Base-by-base conservation (phyloP, 345 rosid genomes). In the Boechera retrofracta region DNA sequence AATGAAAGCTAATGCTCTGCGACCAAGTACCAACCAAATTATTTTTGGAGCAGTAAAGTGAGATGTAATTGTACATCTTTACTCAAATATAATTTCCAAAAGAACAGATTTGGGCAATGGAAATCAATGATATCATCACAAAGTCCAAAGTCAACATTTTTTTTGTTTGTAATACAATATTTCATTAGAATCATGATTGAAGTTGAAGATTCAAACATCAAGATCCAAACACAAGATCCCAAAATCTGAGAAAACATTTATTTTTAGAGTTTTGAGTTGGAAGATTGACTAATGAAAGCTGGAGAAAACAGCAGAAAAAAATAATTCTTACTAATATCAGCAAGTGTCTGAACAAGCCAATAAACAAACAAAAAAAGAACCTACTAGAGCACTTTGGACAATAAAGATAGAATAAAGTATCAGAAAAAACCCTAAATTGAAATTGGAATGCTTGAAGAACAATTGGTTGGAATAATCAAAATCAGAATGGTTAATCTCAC, bases 221-320 rank as follows among this genome's bases (percentile, higher is more conserved):
- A 59, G 63, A 68, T 59, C 39, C 72, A 74, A 74, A 55, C 52
- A 58, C 67, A 56, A 71, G 74, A 74, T 66, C 56, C 69, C 28
- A 75, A 33, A 51, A 29, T 58, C 45, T 51, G 29, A 68, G 18
- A 39, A 49, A 48, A 8, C 1, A 35, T 33, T n/a, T 38, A 53
- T 57, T 7, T 47, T 3, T 44, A 67, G 26, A 18, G 18, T 42
- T 48, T 67, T 57, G 60, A 56, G 41, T 47, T 35, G 57, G 72
- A 51, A 44, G 16, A 33, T 33, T 55, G 65, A 65, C 57, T 26
- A 60, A 0, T 71, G n/a, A 47, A 32, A 72, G 35, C 28, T 47
- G n/a, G 7, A 57, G 15, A 47, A 35, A 21, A 59, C 48, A 45
- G 41, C 41, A 64, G 2, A 64, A 73, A 13, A 44, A 29, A 8